These are phyloP conservation scores for Mycothermus thermophilus DNA, from an alignment of 495 filamentous ascomycete genomes.

Conservation along the genomic window DNA sequence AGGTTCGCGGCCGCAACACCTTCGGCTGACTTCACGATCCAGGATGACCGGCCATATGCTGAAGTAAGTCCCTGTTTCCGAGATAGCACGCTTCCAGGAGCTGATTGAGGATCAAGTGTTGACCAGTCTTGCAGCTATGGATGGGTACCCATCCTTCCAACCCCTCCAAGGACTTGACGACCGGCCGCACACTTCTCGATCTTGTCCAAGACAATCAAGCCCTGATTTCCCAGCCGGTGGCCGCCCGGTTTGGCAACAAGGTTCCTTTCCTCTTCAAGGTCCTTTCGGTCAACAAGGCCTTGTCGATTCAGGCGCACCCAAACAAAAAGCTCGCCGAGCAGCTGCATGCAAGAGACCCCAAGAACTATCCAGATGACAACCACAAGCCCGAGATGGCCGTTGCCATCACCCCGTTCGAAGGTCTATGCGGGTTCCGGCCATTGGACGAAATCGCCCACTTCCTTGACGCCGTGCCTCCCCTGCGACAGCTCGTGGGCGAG, in stretches of 20 bases:
- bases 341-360: slow-evolving; percentile 70
- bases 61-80: slow-evolving; percentile 44
- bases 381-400: slow-evolving; percentile 99
- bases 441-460: slow-evolving; percentile 78
- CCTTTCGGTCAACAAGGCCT: slow-evolving; percentile 79
- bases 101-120: too few species aligned
- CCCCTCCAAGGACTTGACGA: slow-evolving; percentile 76
- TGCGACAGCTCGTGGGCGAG: slow-evolving; percentile 66
- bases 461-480: slow-evolving; percentile 53
- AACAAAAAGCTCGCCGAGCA: slow-evolving; percentile 94
- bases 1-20: slow-evolving; percentile 68
- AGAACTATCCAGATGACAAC: slow-evolving; percentile 98
- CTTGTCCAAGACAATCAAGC: slow-evolving; percentile 78
- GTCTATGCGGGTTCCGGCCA: slow-evolving; percentile 88
- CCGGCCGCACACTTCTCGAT: slow-evolving; percentile 77
- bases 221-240: slow-evolving; percentile 58
- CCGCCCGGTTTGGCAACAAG: slow-evolving; percentile 43
- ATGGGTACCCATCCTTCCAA: slow-evolving; percentile 97
- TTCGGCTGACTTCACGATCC: slow-evolving; percentile 53
- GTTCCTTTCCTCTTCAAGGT: slow-evolving; percentile 97
- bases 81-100: too few species aligned
- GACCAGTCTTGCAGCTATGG: slow-evolving; percentile 74
- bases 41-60: slow-evolving; percentile 74
- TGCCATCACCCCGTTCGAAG: slow-evolving; percentile 89
- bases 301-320: slow-evolving; percentile 94